Base-by-base conservation (phyloP, 2,329 filamentous ascomycete genomes). In the Ilyonectria destructans region DNA sequence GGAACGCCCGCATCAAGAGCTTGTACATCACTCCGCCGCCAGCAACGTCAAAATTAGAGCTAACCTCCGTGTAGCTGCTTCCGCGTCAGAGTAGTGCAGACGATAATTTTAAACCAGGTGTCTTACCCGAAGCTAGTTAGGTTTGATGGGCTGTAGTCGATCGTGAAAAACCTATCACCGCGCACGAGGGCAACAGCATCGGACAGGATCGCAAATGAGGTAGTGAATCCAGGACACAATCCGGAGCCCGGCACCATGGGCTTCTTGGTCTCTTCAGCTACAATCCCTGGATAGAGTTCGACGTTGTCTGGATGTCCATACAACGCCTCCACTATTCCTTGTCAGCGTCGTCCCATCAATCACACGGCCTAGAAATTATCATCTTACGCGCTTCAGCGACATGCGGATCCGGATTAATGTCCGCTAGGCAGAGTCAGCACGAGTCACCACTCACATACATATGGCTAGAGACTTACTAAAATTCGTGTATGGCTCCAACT, bases 261-360 rank as follows among this genome's bases (percentile, higher is more conserved):
- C 1, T 83, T 82, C 75, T 90, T 90, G 33, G 83, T 81, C 59
- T 89, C 85, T 75, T 91, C 89, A n/a, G 87, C 82, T 68, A 92
- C 86, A 2, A 93, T 80, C 10, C 91, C 91, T 0, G 91, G 91
- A 74, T 93, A 93, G 6, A 93, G 82, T 75, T 93, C 91, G 13
- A 93, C 89, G 77, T 87, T 88, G 70, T 92, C 90, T 0, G 90
- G 89, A 55, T 90, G 84, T 23, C 86, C 85, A 78, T 92, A 92
- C 13, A 92, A 80, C 70, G 88, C 84, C 67, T 88, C 85, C 4
- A 58, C 12, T 51, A 48, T 23, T 23, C 21, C 21, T 4, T 23
- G 21, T 23, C 21, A 23, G 21, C 21, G 21, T 23, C 21, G 21
- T 23, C 21, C 21, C 21, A 23, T 23, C 21, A 23, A 23, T 4